Base-by-base conservation (phyloP, 306 rosid genomes). In the Prunus mongolica region DNA sequence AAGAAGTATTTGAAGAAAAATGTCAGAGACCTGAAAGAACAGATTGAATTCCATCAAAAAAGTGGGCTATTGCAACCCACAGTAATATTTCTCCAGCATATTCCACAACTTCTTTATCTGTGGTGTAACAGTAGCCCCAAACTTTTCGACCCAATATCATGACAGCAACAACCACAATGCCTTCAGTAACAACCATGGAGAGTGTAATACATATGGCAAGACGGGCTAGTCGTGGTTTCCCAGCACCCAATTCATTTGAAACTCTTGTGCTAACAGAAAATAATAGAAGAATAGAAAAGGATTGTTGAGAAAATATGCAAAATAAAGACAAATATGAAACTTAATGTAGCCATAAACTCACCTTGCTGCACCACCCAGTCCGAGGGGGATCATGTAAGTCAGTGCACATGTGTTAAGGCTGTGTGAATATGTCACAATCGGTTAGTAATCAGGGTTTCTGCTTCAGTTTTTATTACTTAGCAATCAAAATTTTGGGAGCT, bases 61-160 rank as follows among this genome's bases (percentile, higher is more conserved):
- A 46, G 79, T 87, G 88, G 41, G 84, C 67, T 30, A 84, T 22
- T 1, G 86, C 81, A 72, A 84, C 65, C 32, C 80, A 67, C 28
- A 76, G 5, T 52, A 87, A 3, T 78, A 87, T 84, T 82, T 87
- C 16, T 45, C 72, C 81, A 6, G 81, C 79, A 61, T 87, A 84
- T 18, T 44, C 51, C 15, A 84, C 84, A 9, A 87, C 83, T 20
- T 34, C 22, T n/a, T 69, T 73, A 51, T 87, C 88, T 0, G 16
- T 63, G 46, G 84, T 87, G 63, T 84, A 87, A 54, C 82, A 73
- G 61, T 76, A 66, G n/a, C 90, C 90, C 90, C 90, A 87, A 18
- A 69, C 62, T 22, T 56, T 41, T n/a, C 82, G 82, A 13, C 90
- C 84, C 10, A 77, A 18, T 27, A 82, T 67, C 79, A 84, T 24